phyloP scores from a whole-genome alignment of 176 grass and related monocot species.

The Triticum monococcum region DNA sequence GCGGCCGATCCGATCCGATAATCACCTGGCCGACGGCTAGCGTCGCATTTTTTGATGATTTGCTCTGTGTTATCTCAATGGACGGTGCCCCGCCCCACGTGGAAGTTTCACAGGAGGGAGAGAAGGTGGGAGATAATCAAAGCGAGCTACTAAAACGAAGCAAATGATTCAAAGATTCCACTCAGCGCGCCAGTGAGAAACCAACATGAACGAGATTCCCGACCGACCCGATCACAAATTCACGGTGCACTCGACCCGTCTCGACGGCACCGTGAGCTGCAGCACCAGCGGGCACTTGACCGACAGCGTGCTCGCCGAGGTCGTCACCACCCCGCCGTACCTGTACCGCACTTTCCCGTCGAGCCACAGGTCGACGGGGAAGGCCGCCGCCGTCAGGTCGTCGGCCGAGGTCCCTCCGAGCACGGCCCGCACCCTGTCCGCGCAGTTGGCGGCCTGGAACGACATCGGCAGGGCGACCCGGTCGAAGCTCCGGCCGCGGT shows the following conservation, averaged over 20 bases:
- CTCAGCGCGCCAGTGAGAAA: no score
- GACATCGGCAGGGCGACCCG: constrained; percentile 13
- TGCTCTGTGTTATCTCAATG: no score
- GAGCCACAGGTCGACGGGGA: constrained; percentile 45
- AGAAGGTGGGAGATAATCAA: no score
- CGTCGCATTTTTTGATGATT: no score
- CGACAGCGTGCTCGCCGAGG: constrained; percentile 14
- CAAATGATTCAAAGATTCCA: no score
- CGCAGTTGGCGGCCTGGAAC: constrained; percentile 22
- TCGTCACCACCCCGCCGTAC: constrained; percentile 29
- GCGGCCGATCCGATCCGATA: no score
- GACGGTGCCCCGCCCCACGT: no score
- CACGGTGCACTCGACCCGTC: constrained; percentile 23
- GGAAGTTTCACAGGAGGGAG: no score
- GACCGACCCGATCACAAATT: constrained; percentile 6
- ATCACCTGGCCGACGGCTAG: no score
- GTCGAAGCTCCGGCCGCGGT: constrained; percentile 41
- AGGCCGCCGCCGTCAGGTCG: neutral
- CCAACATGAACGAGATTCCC: neutral
- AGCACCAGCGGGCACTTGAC: constrained; percentile 39
- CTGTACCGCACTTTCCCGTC: constrained; percentile 25
- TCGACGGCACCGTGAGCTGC: constrained; percentile 6
- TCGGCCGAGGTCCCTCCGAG: constrained; percentile 9
- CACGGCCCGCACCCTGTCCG: constrained; percentile 14
- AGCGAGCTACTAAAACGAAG: no score